Evolutionary conservation across 306 rosid species (phyloP).

Genomic region (Dalbergia oliveri): DNA sequence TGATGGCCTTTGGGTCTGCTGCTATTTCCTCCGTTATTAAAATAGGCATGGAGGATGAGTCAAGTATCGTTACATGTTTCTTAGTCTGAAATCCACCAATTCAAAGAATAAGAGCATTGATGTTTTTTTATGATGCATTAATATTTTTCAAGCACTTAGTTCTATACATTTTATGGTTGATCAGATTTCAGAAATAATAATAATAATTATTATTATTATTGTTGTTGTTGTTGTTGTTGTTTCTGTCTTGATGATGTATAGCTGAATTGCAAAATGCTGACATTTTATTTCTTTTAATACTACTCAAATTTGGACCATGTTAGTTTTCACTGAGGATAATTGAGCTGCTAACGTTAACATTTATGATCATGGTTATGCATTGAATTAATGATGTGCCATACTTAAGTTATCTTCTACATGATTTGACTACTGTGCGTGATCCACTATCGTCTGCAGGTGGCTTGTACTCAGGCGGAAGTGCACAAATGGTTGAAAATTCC

Average conservation of each 20-base stretch:
- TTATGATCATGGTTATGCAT: slow-evolving; percentile 9
- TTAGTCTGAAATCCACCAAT: slow-evolving; percentile 11
- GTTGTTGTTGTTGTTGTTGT: not conserved
- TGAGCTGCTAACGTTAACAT: slow-evolving; percentile 33
- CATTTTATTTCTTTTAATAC: slow-evolving; percentile 1
- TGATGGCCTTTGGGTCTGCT: slow-evolving; percentile 7
- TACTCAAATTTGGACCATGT: slow-evolving; percentile 1
- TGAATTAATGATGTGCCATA: slow-evolving; percentile 8
- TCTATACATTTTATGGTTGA: slow-evolving; percentile 5
- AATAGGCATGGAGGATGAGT: slow-evolving; percentile 13
- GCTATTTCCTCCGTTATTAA: not conserved
- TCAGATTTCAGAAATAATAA: not conserved
- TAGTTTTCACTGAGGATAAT: slow-evolving; percentile 3
- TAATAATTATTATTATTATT: not conserved
- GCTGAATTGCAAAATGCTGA: slow-evolving; percentile 17
- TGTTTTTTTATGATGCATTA: not conserved
- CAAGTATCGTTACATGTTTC: slow-evolving; percentile 10
- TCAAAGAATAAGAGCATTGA: slow-evolving; percentile 8
- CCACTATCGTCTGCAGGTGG: slow-evolving; percentile 71
- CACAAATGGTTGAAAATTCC: slow-evolving; percentile 94
- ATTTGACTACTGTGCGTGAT: slow-evolving; percentile 20
- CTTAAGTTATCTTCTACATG: not conserved
- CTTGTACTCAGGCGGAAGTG: slow-evolving; percentile 96
- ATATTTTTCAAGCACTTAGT: too few relatives aligned
- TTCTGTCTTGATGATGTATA: slow-evolving; percentile 7